Percentiles rank a stretch among this genome's conserved stretches.
Evolutionary conservation across 257 asterid species (phyloP).

Genomic region (Nicotiana tabacum): DNA sequence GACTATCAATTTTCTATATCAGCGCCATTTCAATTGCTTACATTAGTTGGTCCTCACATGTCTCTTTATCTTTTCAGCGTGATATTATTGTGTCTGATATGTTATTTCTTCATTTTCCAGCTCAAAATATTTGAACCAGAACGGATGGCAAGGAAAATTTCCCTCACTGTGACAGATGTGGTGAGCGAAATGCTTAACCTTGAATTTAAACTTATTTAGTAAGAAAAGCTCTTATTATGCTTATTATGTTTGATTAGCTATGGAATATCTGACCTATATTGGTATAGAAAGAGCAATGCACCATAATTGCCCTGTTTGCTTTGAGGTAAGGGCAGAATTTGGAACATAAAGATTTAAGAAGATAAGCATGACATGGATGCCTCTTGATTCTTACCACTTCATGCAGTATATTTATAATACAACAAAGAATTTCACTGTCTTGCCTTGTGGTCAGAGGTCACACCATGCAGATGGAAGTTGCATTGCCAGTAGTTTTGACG

Average conservation of each 20-base stretch:
- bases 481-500: too few relatives aligned
- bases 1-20: background rate
- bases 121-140: constrained; percentile 23
- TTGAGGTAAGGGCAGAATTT: constrained; percentile 38
- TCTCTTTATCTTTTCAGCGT: background rate
- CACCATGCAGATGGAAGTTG: too few relatives aligned
- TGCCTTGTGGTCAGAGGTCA: constrained; percentile 40
- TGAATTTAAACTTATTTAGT: background rate
- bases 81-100: background rate
- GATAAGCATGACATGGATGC: background rate
- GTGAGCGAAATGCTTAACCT: constrained; percentile 25
- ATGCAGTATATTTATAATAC: constrained; percentile 56
- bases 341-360: background rate
- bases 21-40: background rate
- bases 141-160: constrained; percentile 70
- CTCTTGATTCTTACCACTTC: background rate
- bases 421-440: constrained; percentile 43
- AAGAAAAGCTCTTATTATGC: background rate
- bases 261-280: constrained; percentile 3
- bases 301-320: constrained; percentile 70
- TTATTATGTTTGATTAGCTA: background rate
- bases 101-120: background rate
- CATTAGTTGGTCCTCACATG: background rate
- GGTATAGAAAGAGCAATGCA: constrained; percentile 76
- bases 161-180: constrained; percentile 60